Percentiles rank a stretch among this genome's conserved stretches.
phyloP scores from a whole-genome alignment of 768 basidiomycete species.

The Xanthoconium purpureum region DNA sequence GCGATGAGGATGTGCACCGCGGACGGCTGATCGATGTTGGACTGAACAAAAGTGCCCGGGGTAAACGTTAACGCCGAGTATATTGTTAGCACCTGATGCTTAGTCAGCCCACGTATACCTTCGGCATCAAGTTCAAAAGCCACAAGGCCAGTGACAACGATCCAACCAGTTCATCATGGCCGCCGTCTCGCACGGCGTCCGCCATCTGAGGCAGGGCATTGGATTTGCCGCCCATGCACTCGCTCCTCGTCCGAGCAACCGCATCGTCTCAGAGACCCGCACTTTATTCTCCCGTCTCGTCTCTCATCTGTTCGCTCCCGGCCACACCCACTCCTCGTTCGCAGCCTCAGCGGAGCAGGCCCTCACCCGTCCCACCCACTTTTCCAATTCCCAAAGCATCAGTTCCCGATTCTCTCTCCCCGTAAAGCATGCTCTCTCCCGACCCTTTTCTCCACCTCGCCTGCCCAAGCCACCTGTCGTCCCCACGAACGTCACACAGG shows the following conservation, averaged over 20 bases:
- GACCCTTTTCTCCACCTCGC: slow-evolving; percentile 44
- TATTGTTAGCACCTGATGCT: no score
- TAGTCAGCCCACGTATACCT: slow-evolving; percentile 20
- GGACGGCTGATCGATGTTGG: no score
- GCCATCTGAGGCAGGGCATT: slow-evolving; percentile 27
- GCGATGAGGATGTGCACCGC: no score
- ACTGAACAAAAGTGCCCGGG: no score
- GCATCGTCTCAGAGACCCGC: slow-evolving; percentile 51
- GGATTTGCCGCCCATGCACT: slow-evolving; percentile 40
- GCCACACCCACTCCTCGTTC: slow-evolving; percentile 33
- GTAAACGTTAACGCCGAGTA: no score
- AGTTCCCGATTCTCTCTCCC: slow-evolving; percentile 56
- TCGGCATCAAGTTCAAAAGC: slow-evolving; percentile 4
- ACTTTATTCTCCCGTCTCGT: slow-evolving; percentile 55
- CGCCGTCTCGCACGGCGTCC: slow-evolving; percentile 24
- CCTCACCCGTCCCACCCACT: slow-evolving; percentile 11
- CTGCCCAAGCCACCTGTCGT: slow-evolving; percentile 55
- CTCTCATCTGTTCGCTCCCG: slow-evolving; percentile 56
- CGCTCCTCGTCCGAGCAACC: slow-evolving; percentile 35
- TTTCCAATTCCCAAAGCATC: slow-evolving; percentile 37
- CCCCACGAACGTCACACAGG: slow-evolving; percentile 53
- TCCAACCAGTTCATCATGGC: slow-evolving; percentile 13
- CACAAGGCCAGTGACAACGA: no score
- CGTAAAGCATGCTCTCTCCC: slow-evolving; percentile 49
- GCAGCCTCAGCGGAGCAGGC: slow-evolving; percentile 8